These are phyloP conservation scores for Macrocybe gigantea DNA, from an alignment of 768 basidiomycete genomes.

Conservation along the genomic window DNA sequence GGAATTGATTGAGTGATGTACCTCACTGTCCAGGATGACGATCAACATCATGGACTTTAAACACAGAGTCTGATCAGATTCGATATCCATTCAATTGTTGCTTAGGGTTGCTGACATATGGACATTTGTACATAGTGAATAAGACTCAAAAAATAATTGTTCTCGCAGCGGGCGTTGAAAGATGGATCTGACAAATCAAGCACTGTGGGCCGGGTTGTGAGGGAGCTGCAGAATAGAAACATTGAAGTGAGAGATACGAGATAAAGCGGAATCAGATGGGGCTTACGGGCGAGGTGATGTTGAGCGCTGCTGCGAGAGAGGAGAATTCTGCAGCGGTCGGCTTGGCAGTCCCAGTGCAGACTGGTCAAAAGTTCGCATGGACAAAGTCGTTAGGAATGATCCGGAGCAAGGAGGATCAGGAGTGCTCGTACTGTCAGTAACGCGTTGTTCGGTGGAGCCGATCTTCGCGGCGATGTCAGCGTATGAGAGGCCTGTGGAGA, in stretches of 20 bases:
- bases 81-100: too few species aligned
- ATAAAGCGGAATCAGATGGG: background rate
- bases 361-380: background rate
- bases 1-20: too few species aligned
- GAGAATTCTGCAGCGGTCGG: constrained; percentile 1
- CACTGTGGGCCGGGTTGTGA: too few species aligned
- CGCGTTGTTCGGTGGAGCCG: background rate
- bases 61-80: too few species aligned
- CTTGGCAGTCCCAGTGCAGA: background rate
- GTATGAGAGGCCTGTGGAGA: background rate
- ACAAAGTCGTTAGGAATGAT: background rate
- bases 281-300: background rate
- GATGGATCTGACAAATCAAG: too few species aligned
- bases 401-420: background rate
- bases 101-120: too few species aligned
- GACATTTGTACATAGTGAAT: too few species aligned
- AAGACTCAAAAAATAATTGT: too few species aligned
- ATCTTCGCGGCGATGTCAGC: background rate
- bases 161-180: too few species aligned
- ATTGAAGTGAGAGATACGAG: background rate
- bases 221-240: background rate
- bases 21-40: too few species aligned
- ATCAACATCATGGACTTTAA: too few species aligned
- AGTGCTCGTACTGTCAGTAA: background rate
- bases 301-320: background rate